phyloP scores from a whole-genome alignment of 441 rosid genomes.

The Bruguiera hainesii region DNA sequence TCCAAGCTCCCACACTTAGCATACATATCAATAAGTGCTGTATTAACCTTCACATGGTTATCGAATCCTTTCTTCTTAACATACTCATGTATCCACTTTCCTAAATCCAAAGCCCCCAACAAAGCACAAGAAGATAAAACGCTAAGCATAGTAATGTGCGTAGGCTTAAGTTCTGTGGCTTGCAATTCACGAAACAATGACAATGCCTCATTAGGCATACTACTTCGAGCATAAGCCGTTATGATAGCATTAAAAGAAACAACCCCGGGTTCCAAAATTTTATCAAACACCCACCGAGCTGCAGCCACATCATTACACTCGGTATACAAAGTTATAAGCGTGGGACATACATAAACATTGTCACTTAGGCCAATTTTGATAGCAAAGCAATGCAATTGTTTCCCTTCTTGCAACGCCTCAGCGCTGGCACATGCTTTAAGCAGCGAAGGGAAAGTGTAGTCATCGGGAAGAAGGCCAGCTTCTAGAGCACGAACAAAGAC shows the following conservation, averaged over 20 bases:
- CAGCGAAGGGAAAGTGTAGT: slow-evolving; percentile 62
- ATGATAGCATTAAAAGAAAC: slow-evolving; percentile 69
- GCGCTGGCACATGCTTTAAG: slow-evolving; percentile 63
- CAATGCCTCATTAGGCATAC: slow-evolving; percentile 76
- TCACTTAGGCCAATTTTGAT: slow-evolving; percentile 50
- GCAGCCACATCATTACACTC: slow-evolving; percentile 60
- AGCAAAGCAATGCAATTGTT: slow-evolving; percentile 63
- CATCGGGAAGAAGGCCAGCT: slow-evolving; percentile 47
- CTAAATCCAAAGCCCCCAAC: slow-evolving; percentile 68
- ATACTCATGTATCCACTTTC: slow-evolving; percentile 84
- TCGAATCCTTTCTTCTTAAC: slow-evolving; percentile 55
- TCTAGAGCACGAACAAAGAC: slow-evolving; percentile 41
- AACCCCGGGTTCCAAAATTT: slow-evolving; percentile 53
- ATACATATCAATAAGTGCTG: slow-evolving; percentile 76
- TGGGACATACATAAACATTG: slow-evolving; percentile 50
- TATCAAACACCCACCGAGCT: slow-evolving; percentile 61
- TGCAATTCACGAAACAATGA: slow-evolving; percentile 68
- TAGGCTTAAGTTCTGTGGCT: slow-evolving; percentile 47
- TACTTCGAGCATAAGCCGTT: slow-evolving; percentile 51
- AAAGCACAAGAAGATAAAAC: slow-evolving; percentile 70
- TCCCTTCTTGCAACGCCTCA: slow-evolving; percentile 59
- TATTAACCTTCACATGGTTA: slow-evolving; percentile 60
- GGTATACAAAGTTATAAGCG: slow-evolving; percentile 66
- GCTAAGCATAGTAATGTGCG: slow-evolving; percentile 67
- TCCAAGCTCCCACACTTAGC: slow-evolving; percentile 84